Evolutionary conservation across 2,329 filamentous ascomycete genomes (phyloP), one percentile per base, ranked within the genome.

Genomic region (Diplodia intermedia): DNA sequence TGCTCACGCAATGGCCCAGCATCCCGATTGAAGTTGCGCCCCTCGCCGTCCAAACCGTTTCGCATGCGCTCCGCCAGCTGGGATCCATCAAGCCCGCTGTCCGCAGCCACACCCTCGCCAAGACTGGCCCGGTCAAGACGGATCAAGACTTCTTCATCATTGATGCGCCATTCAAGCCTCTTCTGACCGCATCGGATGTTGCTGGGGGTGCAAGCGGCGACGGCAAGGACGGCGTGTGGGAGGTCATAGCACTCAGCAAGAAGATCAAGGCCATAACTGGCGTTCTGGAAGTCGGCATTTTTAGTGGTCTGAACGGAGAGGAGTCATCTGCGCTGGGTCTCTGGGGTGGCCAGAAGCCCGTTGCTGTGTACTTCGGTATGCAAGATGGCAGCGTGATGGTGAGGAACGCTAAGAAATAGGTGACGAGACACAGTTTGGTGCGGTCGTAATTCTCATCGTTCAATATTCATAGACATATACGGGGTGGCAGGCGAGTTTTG

Each of bases 1-100:
- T 99, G 33, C 86, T 90, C 36, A 86, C 85, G 4, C 86, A 84
- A 71, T 99, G 94, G 93, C 90, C 92, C 73, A 85, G 85, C 38
- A 92, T 99, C 69, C 95, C 95, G 26, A 94, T 99, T 73, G 95
- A 99, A 81, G 93, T 99, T 57, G 90, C 94, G 40, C 95, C 94
- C 26, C 87, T 95, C 71, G 90, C 93, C 52, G 91, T 91, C 33
- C 88, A 89, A 69, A 89, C 90, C 70, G 93, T 98, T 20, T 86
- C 96, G 69, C 82, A 83, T 69, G 89, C 90, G 70, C 87, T 99
- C 40, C 84, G 84, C 66, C 84, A 85, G 40, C 86, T 99, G 69
- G 95, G 95, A 47, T 90, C 91, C 54, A 80, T 86, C 55, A 83
- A 88, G 65, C 91, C 95, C 2, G 83, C 82, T 40, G 85, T 98